Percentiles rank a stretch among this genome's conserved stretches.
Conservation (phyloP, 148 eudicot genomes). For the Rhododendron simsii region DNA sequence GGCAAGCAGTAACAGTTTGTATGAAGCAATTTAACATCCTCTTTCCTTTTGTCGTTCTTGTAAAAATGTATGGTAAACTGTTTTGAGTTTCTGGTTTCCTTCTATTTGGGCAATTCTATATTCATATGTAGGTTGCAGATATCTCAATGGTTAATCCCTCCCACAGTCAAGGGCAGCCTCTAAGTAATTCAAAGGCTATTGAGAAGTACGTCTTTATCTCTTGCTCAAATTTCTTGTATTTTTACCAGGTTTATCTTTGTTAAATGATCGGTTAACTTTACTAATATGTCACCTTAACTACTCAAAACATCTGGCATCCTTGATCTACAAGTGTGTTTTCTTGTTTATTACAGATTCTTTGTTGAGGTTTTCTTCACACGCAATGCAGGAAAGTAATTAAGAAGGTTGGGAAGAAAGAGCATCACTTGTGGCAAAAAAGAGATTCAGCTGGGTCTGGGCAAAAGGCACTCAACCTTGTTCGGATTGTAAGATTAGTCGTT, state of each 20-base stretch:
- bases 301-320: background rate
- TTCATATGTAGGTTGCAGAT: constrained; percentile 3
- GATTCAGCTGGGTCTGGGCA: constrained; percentile 84
- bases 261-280: background rate
- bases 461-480: constrained; percentile 80
- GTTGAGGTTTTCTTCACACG: constrained; percentile 4
- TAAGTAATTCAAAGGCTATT: constrained; percentile 15
- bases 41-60: background rate
- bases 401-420: constrained; percentile 72
- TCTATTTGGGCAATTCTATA: background rate
- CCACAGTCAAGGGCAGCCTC: constrained; percentile 7
- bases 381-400: constrained; percentile 33
- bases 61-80: background rate
- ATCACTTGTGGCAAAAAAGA: constrained; percentile 80
- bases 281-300: background rate
- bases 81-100: background rate
- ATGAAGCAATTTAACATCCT: background rate
- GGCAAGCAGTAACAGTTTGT: background rate
- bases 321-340: background rate
- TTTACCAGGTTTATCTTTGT: background rate
- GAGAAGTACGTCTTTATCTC: constrained; percentile 42
- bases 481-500: constrained; percentile 41
- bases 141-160: constrained; percentile 8
- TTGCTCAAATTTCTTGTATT: background rate
- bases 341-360: background rate